Conservation (phyloP, 148 eudicot genomes). For the Nyssa sinensis region DNA sequence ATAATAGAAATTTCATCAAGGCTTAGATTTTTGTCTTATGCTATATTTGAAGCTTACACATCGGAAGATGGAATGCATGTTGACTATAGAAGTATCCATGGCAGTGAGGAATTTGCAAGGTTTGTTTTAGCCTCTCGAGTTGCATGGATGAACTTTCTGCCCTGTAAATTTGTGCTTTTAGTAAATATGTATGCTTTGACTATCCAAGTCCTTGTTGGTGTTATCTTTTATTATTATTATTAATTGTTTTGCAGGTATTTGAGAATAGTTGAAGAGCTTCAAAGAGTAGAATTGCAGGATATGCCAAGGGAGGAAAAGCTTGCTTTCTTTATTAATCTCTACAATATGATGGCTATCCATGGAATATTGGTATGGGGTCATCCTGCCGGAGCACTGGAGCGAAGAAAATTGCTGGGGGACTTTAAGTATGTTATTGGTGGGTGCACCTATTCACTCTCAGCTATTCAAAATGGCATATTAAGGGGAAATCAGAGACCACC, state of each 20-base stretch:
- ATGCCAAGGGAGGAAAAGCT: slow-evolving; percentile 51
- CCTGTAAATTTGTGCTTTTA: neutral
- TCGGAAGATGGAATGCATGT: slow-evolving; percentile 52
- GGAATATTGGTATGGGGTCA: slow-evolving; percentile 46
- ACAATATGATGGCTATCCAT: slow-evolving; percentile 55
- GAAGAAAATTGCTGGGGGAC: slow-evolving; percentile 45
- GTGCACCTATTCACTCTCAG: slow-evolving; percentile 48
- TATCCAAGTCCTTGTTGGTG: neutral
- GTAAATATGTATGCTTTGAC: neutral
- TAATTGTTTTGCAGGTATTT: slow-evolving; percentile 33
- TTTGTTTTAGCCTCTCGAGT: slow-evolving; percentile 18
- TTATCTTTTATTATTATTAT: neutral
- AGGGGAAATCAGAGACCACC: slow-evolving; percentile 56
- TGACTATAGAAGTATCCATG: slow-evolving; percentile 58
- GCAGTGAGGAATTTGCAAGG: slow-evolving; percentile 63
- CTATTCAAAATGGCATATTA: slow-evolving; percentile 49
- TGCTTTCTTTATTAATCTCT: slow-evolving; percentile 50
- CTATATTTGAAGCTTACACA: slow-evolving; percentile 53
- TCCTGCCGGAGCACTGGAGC: slow-evolving; percentile 46
- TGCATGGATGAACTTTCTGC: neutral
- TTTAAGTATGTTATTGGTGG: slow-evolving; percentile 59
- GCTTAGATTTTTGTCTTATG: slow-evolving; percentile 40
- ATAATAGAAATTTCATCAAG: slow-evolving; percentile 44
- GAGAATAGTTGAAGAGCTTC: slow-evolving; percentile 53
- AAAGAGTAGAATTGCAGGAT: slow-evolving; percentile 36